These are phyloP conservation scores for Tetrahymena thermophila DNA, from an alignment of 73 alveolate species.

Conservation along the genomic window DNA sequence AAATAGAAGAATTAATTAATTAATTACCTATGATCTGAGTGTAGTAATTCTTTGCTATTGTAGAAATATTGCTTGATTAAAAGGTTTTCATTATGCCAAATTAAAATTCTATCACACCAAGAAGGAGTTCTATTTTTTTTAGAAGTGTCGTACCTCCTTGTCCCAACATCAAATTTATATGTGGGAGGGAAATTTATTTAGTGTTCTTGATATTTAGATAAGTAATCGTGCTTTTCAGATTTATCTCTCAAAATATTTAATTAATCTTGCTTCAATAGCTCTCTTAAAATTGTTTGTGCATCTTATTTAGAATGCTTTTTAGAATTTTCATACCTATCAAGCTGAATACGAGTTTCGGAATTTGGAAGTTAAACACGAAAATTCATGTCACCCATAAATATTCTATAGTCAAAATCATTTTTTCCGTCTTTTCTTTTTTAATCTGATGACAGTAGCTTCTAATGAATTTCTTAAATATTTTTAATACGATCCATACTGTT, in stretches of 20 bases:
- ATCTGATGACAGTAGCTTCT: slow-evolving; percentile 56
- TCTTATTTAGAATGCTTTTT: not conserved
- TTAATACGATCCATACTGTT: slow-evolving; percentile 63
- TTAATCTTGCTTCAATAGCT: slow-evolving; percentile 65
- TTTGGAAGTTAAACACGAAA: slow-evolving; percentile 70
- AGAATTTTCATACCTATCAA: slow-evolving; percentile 18
- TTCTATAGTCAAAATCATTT: slow-evolving; percentile 72
- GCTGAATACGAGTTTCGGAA: slow-evolving; percentile 49
- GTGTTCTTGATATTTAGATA: slow-evolving; percentile 75
- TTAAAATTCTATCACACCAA: slow-evolving; percentile 88
- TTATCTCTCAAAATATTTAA: slow-evolving; percentile 48
- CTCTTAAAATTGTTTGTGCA: slow-evolving; percentile 27
- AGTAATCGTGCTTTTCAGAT: slow-evolving; percentile 40
- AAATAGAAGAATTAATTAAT: too few species aligned
- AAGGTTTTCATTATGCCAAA: slow-evolving; percentile 54
- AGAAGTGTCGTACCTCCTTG: slow-evolving; percentile 55
- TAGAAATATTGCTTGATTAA: slow-evolving; percentile 50
- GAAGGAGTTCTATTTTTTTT: slow-evolving; percentile 82
- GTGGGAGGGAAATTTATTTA: slow-evolving; percentile 84
- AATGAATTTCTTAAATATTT: slow-evolving; percentile 71
- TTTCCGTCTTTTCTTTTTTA: slow-evolving; percentile 36
- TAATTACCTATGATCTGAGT: slow-evolving; percentile 76
- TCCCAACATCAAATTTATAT: slow-evolving; percentile 63
- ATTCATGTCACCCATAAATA: slow-evolving; percentile 89
- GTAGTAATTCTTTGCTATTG: slow-evolving; percentile 68